Percentiles rank a stretch among this genome's conserved stretches.
Conservation (phyloP, 768 basidiomycete genomes). For the Chalciporus chontae region DNA sequence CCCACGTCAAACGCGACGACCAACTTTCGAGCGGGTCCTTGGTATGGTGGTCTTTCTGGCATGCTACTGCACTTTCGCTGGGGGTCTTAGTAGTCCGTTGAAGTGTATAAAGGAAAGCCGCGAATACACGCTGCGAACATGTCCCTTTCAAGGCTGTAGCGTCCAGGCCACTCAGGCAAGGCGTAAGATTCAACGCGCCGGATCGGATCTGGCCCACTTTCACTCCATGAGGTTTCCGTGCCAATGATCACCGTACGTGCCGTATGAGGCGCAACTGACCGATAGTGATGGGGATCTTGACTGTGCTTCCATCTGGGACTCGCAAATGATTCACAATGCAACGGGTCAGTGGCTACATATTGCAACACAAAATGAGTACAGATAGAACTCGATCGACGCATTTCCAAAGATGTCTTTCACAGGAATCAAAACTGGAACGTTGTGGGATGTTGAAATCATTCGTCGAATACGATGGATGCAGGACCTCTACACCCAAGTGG, state of each 20-base stretch:
- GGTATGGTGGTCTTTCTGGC: slow-evolving; percentile 35
- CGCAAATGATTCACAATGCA: too few species aligned
- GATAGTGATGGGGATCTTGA: too few species aligned
- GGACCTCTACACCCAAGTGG: slow-evolving; percentile 12
- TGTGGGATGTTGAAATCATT: slow-evolving; percentile 2
- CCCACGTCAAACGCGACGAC: slow-evolving; percentile 52
- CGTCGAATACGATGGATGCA: slow-evolving; percentile 20
- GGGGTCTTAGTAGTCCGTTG: too few species aligned
- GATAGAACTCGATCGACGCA: too few species aligned
- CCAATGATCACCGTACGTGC: not conserved
- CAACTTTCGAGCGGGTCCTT: slow-evolving; percentile 39
- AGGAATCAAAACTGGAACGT: too few species aligned
- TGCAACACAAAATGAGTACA: too few species aligned
- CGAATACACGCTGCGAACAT: not conserved
- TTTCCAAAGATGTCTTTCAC: too few species aligned
- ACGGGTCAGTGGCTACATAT: too few species aligned
- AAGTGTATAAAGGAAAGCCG: not conserved
- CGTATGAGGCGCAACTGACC: too few species aligned
- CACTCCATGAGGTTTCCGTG: slow-evolving; percentile 6
- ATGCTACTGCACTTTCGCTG: slow-evolving; percentile 8
- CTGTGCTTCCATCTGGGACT: too few species aligned
- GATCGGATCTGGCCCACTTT: slow-evolving; percentile 9
- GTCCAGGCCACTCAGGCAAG: too few species aligned
- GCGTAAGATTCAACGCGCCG: too few species aligned
- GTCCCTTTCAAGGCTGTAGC: not conserved